A percentile compares a stretch with the other conserved stretches of the same genome.
Evolutionary conservation across 331 rosid genomes (phyloP).

Genomic region (Rosa hybrid): DNA sequence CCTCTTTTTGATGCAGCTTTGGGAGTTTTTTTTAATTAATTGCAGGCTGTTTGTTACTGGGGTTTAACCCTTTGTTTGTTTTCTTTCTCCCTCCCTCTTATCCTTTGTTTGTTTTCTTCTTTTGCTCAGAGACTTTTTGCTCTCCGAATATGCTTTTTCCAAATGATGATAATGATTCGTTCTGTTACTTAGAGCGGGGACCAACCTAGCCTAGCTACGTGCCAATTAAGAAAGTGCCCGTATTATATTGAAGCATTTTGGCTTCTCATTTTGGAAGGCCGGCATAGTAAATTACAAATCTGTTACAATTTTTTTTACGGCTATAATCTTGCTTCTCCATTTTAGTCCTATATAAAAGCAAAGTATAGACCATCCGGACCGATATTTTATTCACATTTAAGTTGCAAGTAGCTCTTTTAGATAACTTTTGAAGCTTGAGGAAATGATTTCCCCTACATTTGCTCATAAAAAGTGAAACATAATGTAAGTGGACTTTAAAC

Average conservation of each 20-base stretch:
- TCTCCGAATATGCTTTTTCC: slow-evolving; percentile 14
- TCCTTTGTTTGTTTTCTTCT: not conserved
- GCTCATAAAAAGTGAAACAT: too few relatives aligned
- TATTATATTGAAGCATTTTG: slow-evolving; percentile 5
- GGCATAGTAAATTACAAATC: not conserved
- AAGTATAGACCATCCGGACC: too few relatives aligned
- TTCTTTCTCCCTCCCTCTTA: not conserved
- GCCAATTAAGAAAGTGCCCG: slow-evolving; percentile 2
- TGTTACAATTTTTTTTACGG: not conserved
- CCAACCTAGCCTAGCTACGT: not conserved
- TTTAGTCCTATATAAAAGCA: not conserved
- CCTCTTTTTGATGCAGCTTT: not conserved
- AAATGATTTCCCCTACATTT: too few relatives aligned
- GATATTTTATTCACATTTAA: too few relatives aligned
- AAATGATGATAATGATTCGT: slow-evolving; percentile 5
- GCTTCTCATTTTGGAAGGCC: not conserved
- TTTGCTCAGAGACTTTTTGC: slow-evolving; percentile 7
- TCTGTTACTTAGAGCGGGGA: slow-evolving; percentile 13
- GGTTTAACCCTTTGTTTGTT: not conserved
- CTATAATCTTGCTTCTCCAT: not conserved
- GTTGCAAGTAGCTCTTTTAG: not conserved
- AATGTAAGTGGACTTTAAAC: not conserved
- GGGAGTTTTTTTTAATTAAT: not conserved
- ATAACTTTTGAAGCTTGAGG: too few relatives aligned
- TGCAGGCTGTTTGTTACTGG: slow-evolving; percentile 1